Evolutionary conservation across 345 rosid genomes (phyloP), one percentile per base, ranked within the genome.

Genomic region (Kernera saxatilis): DNA sequence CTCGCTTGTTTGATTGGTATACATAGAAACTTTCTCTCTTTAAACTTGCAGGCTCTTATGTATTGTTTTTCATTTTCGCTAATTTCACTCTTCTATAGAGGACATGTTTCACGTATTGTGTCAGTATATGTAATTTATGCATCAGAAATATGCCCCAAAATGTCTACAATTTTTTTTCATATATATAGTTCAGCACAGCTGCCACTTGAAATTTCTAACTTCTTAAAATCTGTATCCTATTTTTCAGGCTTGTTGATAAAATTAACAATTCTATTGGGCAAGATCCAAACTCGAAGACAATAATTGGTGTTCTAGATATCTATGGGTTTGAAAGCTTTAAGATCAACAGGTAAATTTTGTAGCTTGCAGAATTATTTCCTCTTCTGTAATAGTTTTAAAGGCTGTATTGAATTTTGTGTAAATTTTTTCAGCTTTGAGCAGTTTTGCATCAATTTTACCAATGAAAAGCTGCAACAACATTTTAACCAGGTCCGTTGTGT

Each of bases 291-390:
- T 94, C 99, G 32, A 94, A 92, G 80, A 72, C 85, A 19, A 78
- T 94, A 21, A 91, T 94, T 77, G 99, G 99, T 78, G 99, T 94
- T 70, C 98, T 94, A 82, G 98, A 94, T 84, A 91, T 94, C 74
- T 94, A 94, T 75, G 98, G 99, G 48, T 94, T 94, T 73, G 99
- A 94, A 81, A 94, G 99, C 82, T 94, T 94, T 72, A 91, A 94
- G 82, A 83, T 85, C 78, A 94, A 94, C 71, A 94, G 99, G 99
- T 91, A 77, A 76, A 64, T 59, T 67, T 26, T 21, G 30, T 62
- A 26, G 67, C 70, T 78, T 85, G 59, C 43, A 62, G 48, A 58
- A 15, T 39, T 55, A 40, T 64, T 8, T 69, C 23, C 55, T 70
- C 40, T 48, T 55, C 19, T 46, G 61, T 2, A 27, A n/a, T 41